Base-by-base conservation (phyloP, 176 grass and related monocot species). In the Aegilops sharonensis region DNA sequence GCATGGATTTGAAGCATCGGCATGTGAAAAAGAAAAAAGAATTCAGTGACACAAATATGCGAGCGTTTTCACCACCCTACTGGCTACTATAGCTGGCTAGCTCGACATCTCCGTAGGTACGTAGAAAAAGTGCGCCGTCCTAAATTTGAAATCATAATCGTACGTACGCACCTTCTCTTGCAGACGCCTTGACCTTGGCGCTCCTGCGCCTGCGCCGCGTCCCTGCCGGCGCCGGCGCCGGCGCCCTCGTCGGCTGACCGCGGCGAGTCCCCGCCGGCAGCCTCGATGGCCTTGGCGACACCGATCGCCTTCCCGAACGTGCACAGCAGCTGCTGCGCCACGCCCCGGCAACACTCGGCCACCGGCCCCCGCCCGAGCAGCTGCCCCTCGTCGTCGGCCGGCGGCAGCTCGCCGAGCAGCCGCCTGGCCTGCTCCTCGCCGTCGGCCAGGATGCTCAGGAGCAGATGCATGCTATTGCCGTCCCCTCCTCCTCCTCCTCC, bases 231-330 rank as follows among this genome's bases (percentile, higher is more conserved):
- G 62, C n/a, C 83, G 67, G 27, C 86, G 62, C 63, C 80, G 0
- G 85, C 86, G 81, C 90, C 87, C 72, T 90, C 92, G 78, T 91
- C 91, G 34, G 79, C 80, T 4, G 92, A 96, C 56, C 88, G 77
- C 17, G 86, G 92, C 24, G 94, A 98, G 79, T 89, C 93, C 4
- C 87, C 85, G 25, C 35, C 48, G 5, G 80, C 72, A 11, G 82
- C 75, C 56, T 89, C 81, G 56, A 96, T 84, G 83, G 78, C 62
- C 81, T 14, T 99, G 11, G 87, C 94, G 48, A 87, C 48, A 25
- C 27, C 68, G 43, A 83, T 72, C 14, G 94, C 94, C 87, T 50
- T 70, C 45, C 29, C 34, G 20, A 99, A 63, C 50, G 67, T 84
- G 66, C 65, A 36, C 79, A 84, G 75, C 57, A 92, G 75, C 81